Conservation (phyloP, 441 rosid species). For the Adansonia grandidieri region DNA sequence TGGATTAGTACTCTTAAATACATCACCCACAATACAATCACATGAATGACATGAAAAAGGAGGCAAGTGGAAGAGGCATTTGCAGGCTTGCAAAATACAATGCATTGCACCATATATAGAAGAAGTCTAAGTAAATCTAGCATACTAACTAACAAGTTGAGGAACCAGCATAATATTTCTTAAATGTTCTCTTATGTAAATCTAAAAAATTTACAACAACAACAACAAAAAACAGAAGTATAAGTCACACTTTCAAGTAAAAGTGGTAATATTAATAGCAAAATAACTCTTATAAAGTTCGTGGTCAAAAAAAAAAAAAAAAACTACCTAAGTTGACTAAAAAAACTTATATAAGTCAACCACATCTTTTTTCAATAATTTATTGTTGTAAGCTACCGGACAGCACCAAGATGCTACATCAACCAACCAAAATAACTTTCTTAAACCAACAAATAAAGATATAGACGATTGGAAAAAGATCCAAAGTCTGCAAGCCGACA, state of each 20-base stretch:
- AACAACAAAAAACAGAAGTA: not conserved
- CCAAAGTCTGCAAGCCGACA: not conserved
- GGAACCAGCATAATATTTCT: slow-evolving; percentile 6
- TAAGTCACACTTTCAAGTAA: slow-evolving; percentile 13
- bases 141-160: not conserved
- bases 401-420: slow-evolving; percentile 20
- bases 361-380: not conserved
- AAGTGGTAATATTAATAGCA: not conserved
- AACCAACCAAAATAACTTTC: not conserved
- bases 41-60: slow-evolving; percentile 7
- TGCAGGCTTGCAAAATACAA: slow-evolving; percentile 6
- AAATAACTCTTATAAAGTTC: not conserved
- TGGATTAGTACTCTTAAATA: not conserved
- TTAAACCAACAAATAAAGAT: slow-evolving; percentile 19
- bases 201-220: not conserved
- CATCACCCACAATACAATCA: not conserved
- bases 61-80: not conserved
- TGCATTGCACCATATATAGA: not conserved
- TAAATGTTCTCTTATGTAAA: slow-evolving; percentile 11
- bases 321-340: not conserved
- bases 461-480: not conserved
- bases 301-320: no score
- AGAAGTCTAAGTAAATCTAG: not conserved
- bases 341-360: not conserved
- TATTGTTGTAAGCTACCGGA: not conserved